phyloP scores from a whole-genome alignment of 2,329 filamentous ascomycete genomes.

The Hymenoscyphus infarciens region DNA sequence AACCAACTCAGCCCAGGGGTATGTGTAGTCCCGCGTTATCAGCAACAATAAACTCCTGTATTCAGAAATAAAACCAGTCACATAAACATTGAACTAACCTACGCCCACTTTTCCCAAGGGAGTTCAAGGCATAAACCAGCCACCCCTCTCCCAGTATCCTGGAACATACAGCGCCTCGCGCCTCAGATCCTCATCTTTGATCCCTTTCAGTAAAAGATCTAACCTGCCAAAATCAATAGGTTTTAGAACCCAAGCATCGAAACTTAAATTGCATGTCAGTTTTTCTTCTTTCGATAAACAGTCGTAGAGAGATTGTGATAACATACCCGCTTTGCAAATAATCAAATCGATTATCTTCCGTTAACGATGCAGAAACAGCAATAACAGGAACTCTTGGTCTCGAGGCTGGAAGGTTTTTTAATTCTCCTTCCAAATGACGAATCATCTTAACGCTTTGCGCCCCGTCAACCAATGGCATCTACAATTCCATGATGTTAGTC shows the following conservation, averaged over 20 bases:
- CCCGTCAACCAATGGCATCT: constrained; percentile 30
- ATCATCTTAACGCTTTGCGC: constrained; percentile 26
- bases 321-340: constrained; percentile 30
- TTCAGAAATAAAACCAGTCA: background rate
- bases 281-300: too few relatives aligned
- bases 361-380: constrained; percentile 25
- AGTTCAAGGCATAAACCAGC: constrained; percentile 28
- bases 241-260: constrained; percentile 29
- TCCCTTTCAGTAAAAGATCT: constrained; percentile 23
- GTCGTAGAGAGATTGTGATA: background rate
- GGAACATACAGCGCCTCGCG: constrained; percentile 19
- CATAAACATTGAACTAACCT: background rate
- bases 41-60: background rate
- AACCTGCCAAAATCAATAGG: constrained; percentile 25
- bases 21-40: background rate
- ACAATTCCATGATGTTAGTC: background rate
- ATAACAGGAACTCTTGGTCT: constrained; percentile 24
- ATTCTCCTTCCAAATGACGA: constrained; percentile 22
- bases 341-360: constrained; percentile 24
- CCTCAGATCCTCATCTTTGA: constrained; percentile 15
- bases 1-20: background rate
- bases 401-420: background rate
- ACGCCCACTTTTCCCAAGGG: background rate
- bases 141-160: constrained; percentile 24
- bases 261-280: constrained; percentile 15